These are phyloP conservation scores for Dryadomyces quercus-mongolicae DNA, from an alignment of 2,329 filamentous ascomycete genomes.

Conservation along the genomic window DNA sequence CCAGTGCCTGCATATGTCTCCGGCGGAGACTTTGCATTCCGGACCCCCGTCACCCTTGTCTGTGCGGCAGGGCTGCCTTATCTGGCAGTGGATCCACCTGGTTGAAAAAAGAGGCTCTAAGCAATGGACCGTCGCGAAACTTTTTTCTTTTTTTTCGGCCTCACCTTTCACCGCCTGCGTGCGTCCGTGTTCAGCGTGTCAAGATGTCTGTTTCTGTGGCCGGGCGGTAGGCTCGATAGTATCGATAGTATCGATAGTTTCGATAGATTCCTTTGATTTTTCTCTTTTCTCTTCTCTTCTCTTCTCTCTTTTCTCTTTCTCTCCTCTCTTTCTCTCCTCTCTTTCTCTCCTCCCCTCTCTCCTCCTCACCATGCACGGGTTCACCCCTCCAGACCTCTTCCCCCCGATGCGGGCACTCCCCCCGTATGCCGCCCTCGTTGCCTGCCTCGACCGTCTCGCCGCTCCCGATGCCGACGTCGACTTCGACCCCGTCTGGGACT, in stretches of 20 bases:
- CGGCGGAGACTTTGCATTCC: too few relatives aligned
- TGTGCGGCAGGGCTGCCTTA: neutral
- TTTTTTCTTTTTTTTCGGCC: neutral
- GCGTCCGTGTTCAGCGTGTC: neutral
- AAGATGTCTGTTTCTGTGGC: neutral
- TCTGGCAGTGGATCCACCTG: neutral
- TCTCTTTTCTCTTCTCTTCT: neutral
- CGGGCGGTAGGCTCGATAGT: neutral
- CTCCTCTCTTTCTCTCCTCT: neutral
- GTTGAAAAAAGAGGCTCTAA: neutral
- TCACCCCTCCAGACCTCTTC: slow-evolving; percentile 41
- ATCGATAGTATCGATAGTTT: neutral
- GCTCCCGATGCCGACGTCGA: neutral
- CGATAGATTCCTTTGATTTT: neutral
- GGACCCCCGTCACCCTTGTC: too few relatives aligned
- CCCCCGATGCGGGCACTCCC: slow-evolving; percentile 77
- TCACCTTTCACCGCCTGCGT: neutral
- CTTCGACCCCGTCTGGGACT: slow-evolving; percentile 45
- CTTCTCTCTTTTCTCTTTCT: neutral
- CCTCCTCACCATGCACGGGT: neutral
- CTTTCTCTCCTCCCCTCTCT: neutral
- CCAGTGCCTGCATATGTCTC: too few relatives aligned
- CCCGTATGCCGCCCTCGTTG: slow-evolving; percentile 48
- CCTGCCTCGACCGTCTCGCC: slow-evolving; percentile 49
- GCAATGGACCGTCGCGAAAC: neutral